Evolutionary conservation across 441 rosid genomes (phyloP).

Genomic region (Bocquillonia castaneifolia): DNA sequence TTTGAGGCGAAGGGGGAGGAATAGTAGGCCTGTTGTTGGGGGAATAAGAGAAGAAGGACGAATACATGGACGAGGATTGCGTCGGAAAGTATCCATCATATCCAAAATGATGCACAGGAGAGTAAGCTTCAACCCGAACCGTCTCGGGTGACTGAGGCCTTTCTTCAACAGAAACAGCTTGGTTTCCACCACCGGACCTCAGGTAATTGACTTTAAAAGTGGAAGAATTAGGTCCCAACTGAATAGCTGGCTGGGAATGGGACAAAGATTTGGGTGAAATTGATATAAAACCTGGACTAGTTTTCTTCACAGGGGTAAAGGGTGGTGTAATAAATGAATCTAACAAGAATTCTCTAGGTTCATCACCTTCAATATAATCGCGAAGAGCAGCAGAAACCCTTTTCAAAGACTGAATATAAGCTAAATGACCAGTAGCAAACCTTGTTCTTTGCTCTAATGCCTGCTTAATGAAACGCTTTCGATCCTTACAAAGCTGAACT

Average conservation of each 20-base stretch:
- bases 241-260: constrained; percentile 38
- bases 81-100: constrained; percentile 57
- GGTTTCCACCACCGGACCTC: constrained; percentile 65
- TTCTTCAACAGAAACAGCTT: constrained; percentile 67
- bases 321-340: constrained; percentile 60
- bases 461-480: constrained; percentile 83
- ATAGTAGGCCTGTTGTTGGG: constrained; percentile 52
- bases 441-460: constrained; percentile 78
- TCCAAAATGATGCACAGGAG: constrained; percentile 51
- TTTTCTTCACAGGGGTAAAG: constrained; percentile 56
- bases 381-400: constrained; percentile 84
- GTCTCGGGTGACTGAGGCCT: constrained; percentile 83
- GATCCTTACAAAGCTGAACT: constrained; percentile 85
- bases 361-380: constrained; percentile 68
- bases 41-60: constrained; percentile 49
- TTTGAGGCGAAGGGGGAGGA: constrained; percentile 87
- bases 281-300: constrained; percentile 54
- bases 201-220: constrained; percentile 55
- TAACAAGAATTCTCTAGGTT: constrained; percentile 53
- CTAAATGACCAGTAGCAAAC: constrained; percentile 71
- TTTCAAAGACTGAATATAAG: constrained; percentile 77
- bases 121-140: constrained; percentile 49
- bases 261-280: constrained; percentile 47
- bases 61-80: constrained; percentile 49
- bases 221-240: constrained; percentile 38